Conservation (phyloP, 2,329 filamentous ascomycete species). For the Monosporascus sp. region DNA sequence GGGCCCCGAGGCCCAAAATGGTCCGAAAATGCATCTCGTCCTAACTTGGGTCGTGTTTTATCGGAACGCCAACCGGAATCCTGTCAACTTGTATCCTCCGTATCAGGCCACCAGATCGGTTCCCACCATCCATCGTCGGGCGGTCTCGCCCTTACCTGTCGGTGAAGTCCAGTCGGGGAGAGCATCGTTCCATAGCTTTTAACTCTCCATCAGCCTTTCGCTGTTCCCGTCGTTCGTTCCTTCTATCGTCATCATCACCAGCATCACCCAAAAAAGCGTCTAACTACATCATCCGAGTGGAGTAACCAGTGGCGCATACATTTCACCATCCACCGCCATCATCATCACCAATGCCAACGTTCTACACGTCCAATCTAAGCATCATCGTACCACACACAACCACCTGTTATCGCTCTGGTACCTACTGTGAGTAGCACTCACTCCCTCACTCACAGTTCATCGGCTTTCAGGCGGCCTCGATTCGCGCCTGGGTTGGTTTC, state of each 20-base stretch:
- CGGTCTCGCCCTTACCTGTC: slow-evolving; percentile 24
- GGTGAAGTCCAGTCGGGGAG: slow-evolving; percentile 12
- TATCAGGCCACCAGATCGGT: not conserved
- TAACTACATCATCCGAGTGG: not conserved
- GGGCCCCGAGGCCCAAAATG: not conserved
- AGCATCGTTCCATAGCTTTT: slow-evolving; percentile 1
- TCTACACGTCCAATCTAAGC: not conserved
- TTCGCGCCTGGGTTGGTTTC: not conserved
- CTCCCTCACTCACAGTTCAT: too few relatives aligned
- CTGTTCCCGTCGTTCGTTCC: not conserved
- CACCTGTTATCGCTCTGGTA: not conserved
- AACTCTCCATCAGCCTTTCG: not conserved
- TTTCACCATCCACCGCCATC: not conserved
- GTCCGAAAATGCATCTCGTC: not conserved
- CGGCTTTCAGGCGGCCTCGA: not conserved
- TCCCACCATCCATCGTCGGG: slow-evolving; percentile 15
- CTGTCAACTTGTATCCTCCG: too few relatives aligned
- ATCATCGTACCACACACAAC: not conserved
- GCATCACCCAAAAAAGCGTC: not conserved
- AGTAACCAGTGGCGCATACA: not conserved
- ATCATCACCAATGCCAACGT: not conserved
- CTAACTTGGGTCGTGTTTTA: not conserved
- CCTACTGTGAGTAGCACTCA: not conserved
- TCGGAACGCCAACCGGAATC: not conserved
- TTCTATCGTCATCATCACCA: not conserved